phyloP scores from a whole-genome alignment of 2,329 filamentous ascomycete genomes.

The Aspergillus transmontanensis region DNA sequence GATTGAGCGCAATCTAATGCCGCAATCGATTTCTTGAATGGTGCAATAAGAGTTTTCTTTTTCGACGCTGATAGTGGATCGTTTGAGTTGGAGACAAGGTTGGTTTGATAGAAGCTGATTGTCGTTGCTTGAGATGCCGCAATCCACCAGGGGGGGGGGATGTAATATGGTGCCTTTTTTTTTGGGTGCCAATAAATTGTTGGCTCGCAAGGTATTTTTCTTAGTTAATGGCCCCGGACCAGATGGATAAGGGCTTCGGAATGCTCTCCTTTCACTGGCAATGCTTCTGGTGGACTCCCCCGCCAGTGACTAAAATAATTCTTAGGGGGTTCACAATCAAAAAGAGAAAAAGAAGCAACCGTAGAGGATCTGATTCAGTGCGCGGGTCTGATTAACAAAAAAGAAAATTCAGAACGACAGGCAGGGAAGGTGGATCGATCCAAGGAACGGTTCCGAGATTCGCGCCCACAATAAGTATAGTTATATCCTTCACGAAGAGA shows the following conservation, averaged over 20 bases:
- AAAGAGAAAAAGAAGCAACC: background rate
- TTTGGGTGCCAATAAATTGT: background rate
- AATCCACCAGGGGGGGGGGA: background rate
- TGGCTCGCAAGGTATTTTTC: conserved; percentile 9
- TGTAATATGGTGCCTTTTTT: background rate
- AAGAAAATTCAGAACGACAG: background rate
- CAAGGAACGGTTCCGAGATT: conserved; percentile 25
- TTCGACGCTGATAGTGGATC: background rate
- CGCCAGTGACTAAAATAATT: conserved; percentile 5
- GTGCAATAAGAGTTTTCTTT: conserved; percentile 18
- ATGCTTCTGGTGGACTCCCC: background rate
- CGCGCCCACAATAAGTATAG: conserved; percentile 13
- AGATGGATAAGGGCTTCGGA: conserved; percentile 4
- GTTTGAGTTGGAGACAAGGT: background rate
- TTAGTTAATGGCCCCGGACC: conserved; percentile 3
- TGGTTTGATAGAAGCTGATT: background rate
- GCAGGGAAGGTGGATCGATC: conserved; percentile 12
- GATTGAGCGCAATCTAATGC: conserved; percentile 13
- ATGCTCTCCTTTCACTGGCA: background rate
- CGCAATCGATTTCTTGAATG: conserved; percentile 26
- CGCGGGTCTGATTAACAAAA: background rate
- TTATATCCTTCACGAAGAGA: no score
- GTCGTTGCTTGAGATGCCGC: background rate
- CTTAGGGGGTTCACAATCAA: background rate
- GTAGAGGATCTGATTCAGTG: background rate